Evolutionary conservation across 2,329 filamentous ascomycete species (phyloP).

Genomic region (Mollisia scopiformis): DNA sequence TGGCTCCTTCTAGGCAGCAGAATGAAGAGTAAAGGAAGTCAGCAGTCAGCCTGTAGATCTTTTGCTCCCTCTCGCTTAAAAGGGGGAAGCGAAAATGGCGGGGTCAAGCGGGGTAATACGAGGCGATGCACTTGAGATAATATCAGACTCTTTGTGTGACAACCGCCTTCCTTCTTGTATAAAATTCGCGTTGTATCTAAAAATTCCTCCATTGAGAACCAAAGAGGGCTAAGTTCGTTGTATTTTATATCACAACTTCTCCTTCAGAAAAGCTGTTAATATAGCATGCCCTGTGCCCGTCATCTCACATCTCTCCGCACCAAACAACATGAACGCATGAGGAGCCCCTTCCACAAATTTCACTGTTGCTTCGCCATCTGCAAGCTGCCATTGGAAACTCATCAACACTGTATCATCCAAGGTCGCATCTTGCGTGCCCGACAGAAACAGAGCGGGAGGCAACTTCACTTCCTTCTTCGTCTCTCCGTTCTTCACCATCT

Average conservation of each 20-base stretch:
- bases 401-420: slow-evolving; percentile 55
- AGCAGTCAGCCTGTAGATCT: neutral
- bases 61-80: neutral
- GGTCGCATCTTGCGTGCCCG: slow-evolving; percentile 54
- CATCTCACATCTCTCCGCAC: neutral
- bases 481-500: slow-evolving; percentile 28
- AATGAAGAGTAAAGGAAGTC: neutral
- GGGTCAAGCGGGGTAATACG: neutral
- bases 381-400: slow-evolving; percentile 54
- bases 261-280: neutral
- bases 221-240: neutral
- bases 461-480: slow-evolving; percentile 41
- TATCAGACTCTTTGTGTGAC: neutral
- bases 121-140: neutral
- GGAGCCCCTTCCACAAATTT: slow-evolving; percentile 55
- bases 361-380: slow-evolving; percentile 49
- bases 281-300: neutral
- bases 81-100: neutral
- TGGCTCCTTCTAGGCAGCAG: neutral
- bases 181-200: neutral
- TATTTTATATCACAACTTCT: neutral
- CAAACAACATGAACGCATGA: slow-evolving; percentile 40
- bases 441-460: slow-evolving; percentile 54
- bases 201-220: neutral
- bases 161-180: neutral